Base-by-base conservation (phyloP, 208 protist genomes). In the Acanthamoeba rhysodes region DNA sequence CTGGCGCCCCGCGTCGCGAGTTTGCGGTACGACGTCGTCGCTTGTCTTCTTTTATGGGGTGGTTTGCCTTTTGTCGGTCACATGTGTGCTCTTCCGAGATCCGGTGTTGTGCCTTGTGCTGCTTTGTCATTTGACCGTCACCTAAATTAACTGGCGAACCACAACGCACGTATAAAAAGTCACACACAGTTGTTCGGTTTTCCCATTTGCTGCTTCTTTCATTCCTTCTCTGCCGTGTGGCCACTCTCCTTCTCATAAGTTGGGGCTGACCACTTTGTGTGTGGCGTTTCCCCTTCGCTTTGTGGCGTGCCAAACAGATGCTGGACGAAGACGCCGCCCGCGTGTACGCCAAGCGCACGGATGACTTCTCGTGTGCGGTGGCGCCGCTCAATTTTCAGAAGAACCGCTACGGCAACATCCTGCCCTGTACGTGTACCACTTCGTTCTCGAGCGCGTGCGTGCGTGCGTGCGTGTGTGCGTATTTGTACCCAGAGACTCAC, bases 381-480 rank as follows among this genome's bases (percentile, higher is more conserved):
- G n/a, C 78, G 78, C 45, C 78, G 22, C 45, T 59, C 78, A 85
- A 85, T 59, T 85, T 85, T 34, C 78, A 85, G 78, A 91, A 91
- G 85, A 91, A 91, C 85, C 53, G 85, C 53, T 91, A 91, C 37
- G 85, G 85, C 53, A 91, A 91, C 62, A 70, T 91, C 34, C 59
- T 91, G 14, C 85, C 85, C 57, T 91, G 85, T 91, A 50, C 62
- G 55, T 37, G 29, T n/a, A 16, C 41, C 74, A 16, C 41, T 41
- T 29, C 74, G 14, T 50, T 0, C 74, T 82, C 32, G 0, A 3
- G 32, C 27, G 32, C 74, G 20, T n/a, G 37, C 18, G 22, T 37
- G 9, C 4, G 29, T 32, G n/a, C 34, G 8, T 4, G 59, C 4
- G 59, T 62, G 10, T 62, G 57, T 62, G 4, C 27, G 4, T 45